Evolutionary conservation across 495 filamentous ascomycete species (phyloP).

Genomic region (Delitschia confertaspora): DNA sequence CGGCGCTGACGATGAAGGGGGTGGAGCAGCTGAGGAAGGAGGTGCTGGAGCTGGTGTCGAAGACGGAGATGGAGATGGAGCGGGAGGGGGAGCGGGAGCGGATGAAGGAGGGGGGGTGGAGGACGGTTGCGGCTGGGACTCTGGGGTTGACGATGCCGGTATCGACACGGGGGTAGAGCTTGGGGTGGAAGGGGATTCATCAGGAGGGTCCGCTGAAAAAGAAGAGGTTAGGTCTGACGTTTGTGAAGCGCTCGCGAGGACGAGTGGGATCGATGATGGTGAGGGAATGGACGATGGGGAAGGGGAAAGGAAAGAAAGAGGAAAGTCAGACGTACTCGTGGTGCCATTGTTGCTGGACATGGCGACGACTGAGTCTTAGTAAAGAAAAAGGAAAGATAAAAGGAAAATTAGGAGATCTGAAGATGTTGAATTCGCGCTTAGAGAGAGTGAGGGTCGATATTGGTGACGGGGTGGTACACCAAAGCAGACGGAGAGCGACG

Average conservation of each 20-base stretch:
- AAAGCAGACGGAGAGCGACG: too few species aligned
- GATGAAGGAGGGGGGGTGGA: constrained; percentile 3
- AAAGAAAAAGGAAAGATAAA: constrained; percentile 5
- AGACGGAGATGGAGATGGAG: constrained; percentile 7
- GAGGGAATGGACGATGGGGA: background rate
- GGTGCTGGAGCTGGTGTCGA: background rate
- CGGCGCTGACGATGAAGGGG: constrained; percentile 6
- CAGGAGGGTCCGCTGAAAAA: background rate
- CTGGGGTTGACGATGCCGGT: background rate
- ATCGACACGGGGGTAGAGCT: constrained; percentile 9
- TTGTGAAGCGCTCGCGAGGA: background rate
- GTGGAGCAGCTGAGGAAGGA: background rate
- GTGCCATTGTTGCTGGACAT: constrained; percentile 1
- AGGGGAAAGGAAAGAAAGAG: background rate
- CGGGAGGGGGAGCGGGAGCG: constrained; percentile 1
- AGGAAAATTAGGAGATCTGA: too few species aligned
- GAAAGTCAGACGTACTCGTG: constrained; percentile 7
- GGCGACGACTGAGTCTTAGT: background rate
- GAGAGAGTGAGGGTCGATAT: too few species aligned
- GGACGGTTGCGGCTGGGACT: constrained; percentile 1
- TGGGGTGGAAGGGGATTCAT: constrained; percentile 3
- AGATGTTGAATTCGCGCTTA: too few species aligned
- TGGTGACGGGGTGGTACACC: too few species aligned
- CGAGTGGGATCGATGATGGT: background rate
- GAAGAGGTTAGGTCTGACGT: background rate